Evolutionary conservation across 176 grass and related monocot genomes (phyloP).

Genomic region (Chloris gayana): DNA sequence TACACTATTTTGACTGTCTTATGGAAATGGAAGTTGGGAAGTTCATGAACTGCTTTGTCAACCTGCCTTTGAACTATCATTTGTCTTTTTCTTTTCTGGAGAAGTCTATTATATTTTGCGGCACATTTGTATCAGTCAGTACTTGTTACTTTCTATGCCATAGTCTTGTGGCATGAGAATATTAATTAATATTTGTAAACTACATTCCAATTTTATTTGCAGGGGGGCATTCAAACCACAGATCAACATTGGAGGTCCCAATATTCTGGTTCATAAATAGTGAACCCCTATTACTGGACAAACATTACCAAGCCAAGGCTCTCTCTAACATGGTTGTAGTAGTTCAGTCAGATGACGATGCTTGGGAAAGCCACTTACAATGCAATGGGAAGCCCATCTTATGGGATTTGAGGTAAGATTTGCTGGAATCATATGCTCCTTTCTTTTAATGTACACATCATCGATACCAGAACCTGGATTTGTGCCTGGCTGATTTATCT

Average conservation of each 20-base stretch:
- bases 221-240: conserved; percentile 75
- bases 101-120: conserved; percentile 6
- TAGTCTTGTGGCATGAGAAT: background rate
- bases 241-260: conserved; percentile 87
- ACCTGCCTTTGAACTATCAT: conserved; percentile 10
- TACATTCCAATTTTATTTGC: conserved; percentile 36
- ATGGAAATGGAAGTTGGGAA: conserved; percentile 1
- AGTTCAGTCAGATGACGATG: conserved; percentile 86
- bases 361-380: conserved; percentile 96
- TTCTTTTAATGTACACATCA: background rate
- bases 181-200: background rate
- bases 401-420: conserved; percentile 80
- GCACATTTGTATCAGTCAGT: background rate
- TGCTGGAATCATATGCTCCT: conserved; percentile 5
- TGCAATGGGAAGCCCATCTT: conserved; percentile 88
- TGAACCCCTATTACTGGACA: conserved; percentile 85
- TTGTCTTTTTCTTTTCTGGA: background rate
- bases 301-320: conserved; percentile 94
- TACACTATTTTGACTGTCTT: conserved; percentile 1
- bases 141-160: background rate
- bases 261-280: conserved; percentile 97
- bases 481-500: background rate
- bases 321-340: conserved; percentile 90
- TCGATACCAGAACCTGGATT: background rate
- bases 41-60: background rate